These are phyloP conservation scores for Cenchrus fungigraminus DNA, from an alignment of 176 grass and related monocot species.

Conservation along the genomic window DNA sequence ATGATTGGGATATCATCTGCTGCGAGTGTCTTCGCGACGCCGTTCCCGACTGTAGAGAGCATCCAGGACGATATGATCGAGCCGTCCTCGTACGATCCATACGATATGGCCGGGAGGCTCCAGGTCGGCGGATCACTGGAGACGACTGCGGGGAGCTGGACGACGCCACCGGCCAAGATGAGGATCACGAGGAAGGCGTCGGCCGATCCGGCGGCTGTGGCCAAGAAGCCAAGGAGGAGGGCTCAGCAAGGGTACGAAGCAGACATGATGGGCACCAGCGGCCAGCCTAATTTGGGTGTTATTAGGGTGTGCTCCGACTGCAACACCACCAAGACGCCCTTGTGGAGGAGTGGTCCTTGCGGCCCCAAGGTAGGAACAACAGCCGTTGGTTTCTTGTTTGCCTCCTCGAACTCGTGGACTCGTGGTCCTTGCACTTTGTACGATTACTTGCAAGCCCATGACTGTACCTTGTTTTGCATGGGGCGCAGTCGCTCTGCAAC, in stretches of 20 bases:
- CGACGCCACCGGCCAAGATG: conserved; percentile 66
- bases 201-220: conserved; percentile 28
- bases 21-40: conserved; percentile 1
- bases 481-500: conserved; percentile 98
- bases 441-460: background rate
- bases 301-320: conserved; percentile 96
- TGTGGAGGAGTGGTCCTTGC: conserved; percentile 96
- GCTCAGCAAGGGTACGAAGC: conserved; percentile 27
- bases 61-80: conserved; percentile 68
- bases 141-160: conserved; percentile 47
- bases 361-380: conserved; percentile 78
- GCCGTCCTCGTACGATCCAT: conserved; percentile 57
- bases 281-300: conserved; percentile 51
- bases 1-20: conserved; percentile 49
- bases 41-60: conserved; percentile 59
- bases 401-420: background rate
- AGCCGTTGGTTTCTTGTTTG: background rate
- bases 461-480: conserved; percentile 39
- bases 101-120: conserved; percentile 34
- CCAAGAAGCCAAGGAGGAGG: conserved; percentile 67
- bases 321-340: conserved; percentile 94
- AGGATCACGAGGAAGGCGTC: conserved; percentile 81
- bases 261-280: conserved; percentile 18
- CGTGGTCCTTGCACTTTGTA: background rate
- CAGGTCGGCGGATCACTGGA: conserved; percentile 12